Evolutionary conservation across 2,329 filamentous ascomycete genomes (phyloP), one percentile per base, ranked within the genome.

Genomic region (Pestalotiopsis sp.): DNA sequence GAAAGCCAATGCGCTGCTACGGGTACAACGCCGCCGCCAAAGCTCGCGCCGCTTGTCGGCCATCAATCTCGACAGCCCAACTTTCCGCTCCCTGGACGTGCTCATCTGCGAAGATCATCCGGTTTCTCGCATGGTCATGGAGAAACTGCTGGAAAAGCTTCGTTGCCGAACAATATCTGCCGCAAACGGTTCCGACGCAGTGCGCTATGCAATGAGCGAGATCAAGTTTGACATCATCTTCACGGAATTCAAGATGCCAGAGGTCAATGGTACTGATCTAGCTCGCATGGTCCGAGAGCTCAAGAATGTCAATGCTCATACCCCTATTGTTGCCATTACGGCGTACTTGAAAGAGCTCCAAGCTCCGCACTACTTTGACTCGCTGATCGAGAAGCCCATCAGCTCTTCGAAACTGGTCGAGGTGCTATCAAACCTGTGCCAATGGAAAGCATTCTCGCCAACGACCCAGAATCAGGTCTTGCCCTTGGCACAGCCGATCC

Each of bases 181-280:
- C 4, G 88, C 91, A 3, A 97, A 95, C 74, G 96, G 96, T 0
- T 91, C 94, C 0, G 96, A 99, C 77, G 96, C 95, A 12, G 92
- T 97, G 75, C 90, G 95, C 25, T 97, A 96, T 81, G 94, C 96
- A 36, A 93, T 97, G 86, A 95, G 95, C 76, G 95, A 98, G 78
- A 95, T 99, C 78, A 97, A 98, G 77, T 99, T 98, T 77, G 96
- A 99, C 81, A 94, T 98, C 75, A 98, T 99, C 78, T 96, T 99
- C 85, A 95, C 97, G 80, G 96, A 99, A 81, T 98, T 94, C 83
- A 97, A 95, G 78, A 85, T 99, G 61, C 95, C 96, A 11, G 94
- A 97, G 77, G 94, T 98, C 76, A 98, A 94, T 75, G 96, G 96
- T 27, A 93, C 94, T 13, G 96, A 99, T 78, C 94, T 99, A 68